Evolutionary conservation across 148 eudicot genomes (phyloP), one percentile per base, ranked within the genome.

Genomic region (Chenopodium formosanum): DNA sequence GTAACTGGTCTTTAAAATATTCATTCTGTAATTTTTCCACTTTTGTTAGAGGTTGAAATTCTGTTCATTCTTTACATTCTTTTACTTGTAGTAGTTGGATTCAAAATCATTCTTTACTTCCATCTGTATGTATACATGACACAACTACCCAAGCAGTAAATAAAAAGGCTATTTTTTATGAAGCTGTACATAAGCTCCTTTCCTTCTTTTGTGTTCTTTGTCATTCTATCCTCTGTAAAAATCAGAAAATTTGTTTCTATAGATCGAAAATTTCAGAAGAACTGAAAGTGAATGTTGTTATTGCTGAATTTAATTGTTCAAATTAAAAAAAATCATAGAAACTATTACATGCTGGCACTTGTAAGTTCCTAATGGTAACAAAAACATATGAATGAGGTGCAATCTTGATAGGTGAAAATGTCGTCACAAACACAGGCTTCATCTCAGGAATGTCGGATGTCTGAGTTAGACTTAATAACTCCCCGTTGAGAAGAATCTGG

Each of bases 91-190:
- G 37, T 69, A 16, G 19, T 34, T 14, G 70, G 32, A 7, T 66
- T 27, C 10, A 66, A 6, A 12, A 27, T 3, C 29, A 23, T 25
- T 16, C 31, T 34, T 66, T 9, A 66, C 70, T 25, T 66, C 23
- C 16, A 70, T 34, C 13, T 40, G 74, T 70, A 70, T 70, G 74
- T 70, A 70, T 70, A 40, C 74, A 70, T 34, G 73, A 70, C 50
- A 37, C 29, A 27, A 25, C 31, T 13, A 67, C 22, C 17, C 62
- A 67, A 29, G 70, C 37, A 67, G 70, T 70, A 37, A 40, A 66
- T 25, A 23, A 66, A 25, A 31, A 70, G 40, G 74, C 29, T 66
- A 16, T 14, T 40, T 70, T 22, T 70, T 40, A 34, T 40, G 52
- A 37, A 70, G 13, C 48, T 70, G n/a, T n/a, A 22, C 1, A n/a